phyloP scores from a whole-genome alignment of 2,329 filamentous ascomycete genomes.

The Fusarium nelsonii region DNA sequence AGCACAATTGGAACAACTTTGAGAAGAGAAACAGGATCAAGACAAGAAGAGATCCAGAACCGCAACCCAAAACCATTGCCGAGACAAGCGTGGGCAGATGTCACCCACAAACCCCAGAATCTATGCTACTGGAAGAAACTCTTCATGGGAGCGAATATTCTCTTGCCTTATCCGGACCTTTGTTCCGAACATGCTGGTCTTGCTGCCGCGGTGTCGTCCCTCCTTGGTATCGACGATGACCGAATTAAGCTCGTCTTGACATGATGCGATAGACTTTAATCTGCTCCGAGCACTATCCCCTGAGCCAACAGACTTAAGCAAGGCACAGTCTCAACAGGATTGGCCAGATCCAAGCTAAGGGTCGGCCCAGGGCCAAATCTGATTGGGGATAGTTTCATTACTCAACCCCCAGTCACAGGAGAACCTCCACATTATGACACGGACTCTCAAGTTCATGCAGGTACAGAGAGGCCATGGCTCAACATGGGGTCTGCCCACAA shows the following conservation, averaged over 20 bases:
- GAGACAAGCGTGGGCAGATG: conserved; percentile 27
- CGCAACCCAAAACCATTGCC: conserved; percentile 13
- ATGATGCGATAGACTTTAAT: conserved; percentile 38
- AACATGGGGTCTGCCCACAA: conserved; percentile 26
- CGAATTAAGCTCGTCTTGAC: conserved; percentile 32
- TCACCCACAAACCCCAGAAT: conserved; percentile 5
- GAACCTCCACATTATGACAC: conserved; percentile 36
- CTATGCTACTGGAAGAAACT: conserved; percentile 5
- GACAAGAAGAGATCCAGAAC: conserved; percentile 19
- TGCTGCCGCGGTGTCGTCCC: conserved; percentile 10
- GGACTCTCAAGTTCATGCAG: conserved; percentile 34
- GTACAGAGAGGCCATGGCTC: conserved; percentile 24
- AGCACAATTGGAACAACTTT: conserved; percentile 5
- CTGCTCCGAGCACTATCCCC: conserved; percentile 35
- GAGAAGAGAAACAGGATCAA: conserved; percentile 11
- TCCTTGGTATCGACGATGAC: conserved; percentile 14
- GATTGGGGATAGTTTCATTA: conserved; percentile 48
- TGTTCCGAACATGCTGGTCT: conserved; percentile 37
- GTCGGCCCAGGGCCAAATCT: conserved; percentile 37
- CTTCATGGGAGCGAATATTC: conserved; percentile 9
- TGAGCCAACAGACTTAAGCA: conserved; percentile 30
- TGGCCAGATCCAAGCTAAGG: conserved; percentile 39
- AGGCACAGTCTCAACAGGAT: conserved; percentile 39
- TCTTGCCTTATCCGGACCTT: conserved; percentile 35
- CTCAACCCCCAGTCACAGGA: conserved; percentile 33